A percentile compares a stretch with the other conserved stretches of the same genome.
phyloP scores from a whole-genome alignment of 192 early-diverging fungal species.

The Funneliformis mosseae region DNA sequence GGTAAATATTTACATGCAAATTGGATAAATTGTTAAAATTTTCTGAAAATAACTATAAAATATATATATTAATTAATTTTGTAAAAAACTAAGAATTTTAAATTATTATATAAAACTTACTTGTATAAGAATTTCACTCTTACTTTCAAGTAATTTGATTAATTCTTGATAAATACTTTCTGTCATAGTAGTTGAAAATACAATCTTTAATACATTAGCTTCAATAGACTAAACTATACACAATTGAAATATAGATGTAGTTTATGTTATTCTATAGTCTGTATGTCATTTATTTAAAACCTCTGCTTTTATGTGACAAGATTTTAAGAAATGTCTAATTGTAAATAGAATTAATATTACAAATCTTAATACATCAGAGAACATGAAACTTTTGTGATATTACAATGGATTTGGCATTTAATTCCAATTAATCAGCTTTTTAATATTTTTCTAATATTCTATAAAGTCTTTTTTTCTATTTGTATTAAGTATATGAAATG shows the following conservation, averaged over 20 bases:
- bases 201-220: not conserved
- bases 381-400: conserved; percentile 10
- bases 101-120: not conserved
- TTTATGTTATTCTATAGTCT: not conserved
- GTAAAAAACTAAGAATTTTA: too few species aligned
- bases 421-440: not conserved
- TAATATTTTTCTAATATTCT: not conserved
- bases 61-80: too few species aligned
- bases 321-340: not conserved
- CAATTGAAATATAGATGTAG: not conserved
- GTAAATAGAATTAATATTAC: conserved; percentile 13
- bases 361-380: not conserved
- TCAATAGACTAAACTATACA: not conserved
- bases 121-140: not conserved
- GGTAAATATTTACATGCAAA: too few species aligned
- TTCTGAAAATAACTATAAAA: not conserved
- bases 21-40: not conserved
- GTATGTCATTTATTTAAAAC: not conserved
- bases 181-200: not conserved
- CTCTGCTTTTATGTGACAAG: not conserved
- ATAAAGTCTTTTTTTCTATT: not conserved
- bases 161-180: not conserved
- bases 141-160: not conserved
- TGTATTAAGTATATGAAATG: not conserved
- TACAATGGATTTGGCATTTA: not conserved